phyloP scores from a whole-genome alignment of 441 rosid species.

The Erysimum cheiri region DNA sequence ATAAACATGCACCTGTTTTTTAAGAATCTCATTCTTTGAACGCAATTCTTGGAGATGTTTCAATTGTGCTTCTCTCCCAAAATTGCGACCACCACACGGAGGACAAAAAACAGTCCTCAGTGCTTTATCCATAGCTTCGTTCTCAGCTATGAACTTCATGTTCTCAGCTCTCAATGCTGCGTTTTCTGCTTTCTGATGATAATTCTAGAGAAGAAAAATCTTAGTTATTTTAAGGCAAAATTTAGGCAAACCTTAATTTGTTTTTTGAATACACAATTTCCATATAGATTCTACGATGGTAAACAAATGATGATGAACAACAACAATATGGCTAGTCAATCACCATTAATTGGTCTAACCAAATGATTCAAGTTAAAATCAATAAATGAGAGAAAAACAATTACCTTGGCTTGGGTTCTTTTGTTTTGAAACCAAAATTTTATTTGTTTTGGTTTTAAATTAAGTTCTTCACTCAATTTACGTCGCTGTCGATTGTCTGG shows the following conservation, averaged over 20 bases:
- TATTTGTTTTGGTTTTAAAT: slow-evolving; percentile 59
- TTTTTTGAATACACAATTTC: neutral
- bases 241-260: neutral
- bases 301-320: neutral
- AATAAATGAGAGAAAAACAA: neutral
- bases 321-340: neutral
- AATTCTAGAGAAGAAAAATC: too few species aligned
- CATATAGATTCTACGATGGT: neutral
- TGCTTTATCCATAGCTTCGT: too few species aligned
- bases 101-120: slow-evolving; percentile 2
- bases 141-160: too few species aligned
- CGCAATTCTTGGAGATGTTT: slow-evolving; percentile 49
- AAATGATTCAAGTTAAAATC: neutral
- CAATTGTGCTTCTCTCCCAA: slow-evolving; percentile 54
- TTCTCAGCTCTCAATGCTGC: too few species aligned
- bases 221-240: neutral
- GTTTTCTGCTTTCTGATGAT: too few species aligned
- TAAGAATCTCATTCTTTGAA: slow-evolving; percentile 47
- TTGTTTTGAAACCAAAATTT: slow-evolving; percentile 93
- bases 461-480: slow-evolving; percentile 53
- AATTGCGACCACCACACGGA: slow-evolving; percentile 72
- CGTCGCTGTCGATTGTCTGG: slow-evolving; percentile 68
- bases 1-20: neutral
- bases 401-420: slow-evolving; percentile 75
- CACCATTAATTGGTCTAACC: neutral